phyloP scores from a whole-genome alignment of 202 grass and related monocot genomes.

The Bolboschoenoplectus hybrid region DNA sequence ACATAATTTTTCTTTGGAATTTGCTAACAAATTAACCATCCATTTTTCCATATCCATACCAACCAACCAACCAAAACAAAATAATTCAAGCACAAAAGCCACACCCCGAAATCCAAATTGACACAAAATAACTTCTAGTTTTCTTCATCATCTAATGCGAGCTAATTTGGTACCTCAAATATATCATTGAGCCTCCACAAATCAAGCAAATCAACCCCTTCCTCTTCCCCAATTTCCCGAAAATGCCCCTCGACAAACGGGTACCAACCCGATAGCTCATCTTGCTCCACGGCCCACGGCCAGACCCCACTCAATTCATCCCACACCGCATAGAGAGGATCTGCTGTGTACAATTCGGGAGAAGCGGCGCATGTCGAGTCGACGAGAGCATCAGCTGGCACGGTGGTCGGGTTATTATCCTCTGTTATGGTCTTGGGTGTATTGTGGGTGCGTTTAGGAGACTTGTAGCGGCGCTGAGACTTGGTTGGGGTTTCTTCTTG shows the following conservation, averaged over 20 bases:
- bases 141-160: background rate
- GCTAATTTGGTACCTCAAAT: constrained; percentile 35
- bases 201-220: constrained; percentile 31
- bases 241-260: constrained; percentile 38
- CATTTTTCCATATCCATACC: constrained; percentile 23
- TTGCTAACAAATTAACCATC: background rate
- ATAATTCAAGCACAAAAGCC: background rate
- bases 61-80: background rate
- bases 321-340: background rate
- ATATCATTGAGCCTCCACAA: constrained; percentile 34
- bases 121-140: background rate
- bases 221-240: constrained; percentile 31
- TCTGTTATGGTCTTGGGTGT: background rate
- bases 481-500: constrained; percentile 34
- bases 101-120: background rate
- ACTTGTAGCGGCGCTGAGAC: constrained; percentile 35
- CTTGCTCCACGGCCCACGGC: constrained; percentile 32
- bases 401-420: constrained; percentile 17
- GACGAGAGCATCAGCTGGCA: background rate
- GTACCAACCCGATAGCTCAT: constrained; percentile 37
- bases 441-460: constrained; percentile 17
- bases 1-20: background rate
- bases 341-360: background rate
- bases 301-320: constrained; percentile 28
- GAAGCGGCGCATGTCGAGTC: background rate